Conservation (phyloP, 192 early-diverging fungal genomes). For the Blastocladiella britannica region DNA sequence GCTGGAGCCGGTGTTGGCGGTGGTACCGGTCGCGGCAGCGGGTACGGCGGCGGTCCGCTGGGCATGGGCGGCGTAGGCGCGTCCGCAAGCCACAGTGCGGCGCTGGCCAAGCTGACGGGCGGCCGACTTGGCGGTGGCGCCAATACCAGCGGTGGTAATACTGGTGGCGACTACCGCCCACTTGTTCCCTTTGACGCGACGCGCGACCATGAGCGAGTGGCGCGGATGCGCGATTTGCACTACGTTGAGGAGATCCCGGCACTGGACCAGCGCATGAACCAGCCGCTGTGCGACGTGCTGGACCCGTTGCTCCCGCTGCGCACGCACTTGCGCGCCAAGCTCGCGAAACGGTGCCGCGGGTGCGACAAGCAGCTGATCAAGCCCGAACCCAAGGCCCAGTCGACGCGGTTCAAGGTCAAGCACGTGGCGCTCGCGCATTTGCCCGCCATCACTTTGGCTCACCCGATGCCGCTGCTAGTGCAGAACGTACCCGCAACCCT, state of each 20-base stretch:
- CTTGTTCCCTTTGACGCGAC: neutral
- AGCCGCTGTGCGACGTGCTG: conserved; percentile 12
- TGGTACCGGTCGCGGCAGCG: too few relatives aligned
- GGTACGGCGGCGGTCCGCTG: too few relatives aligned
- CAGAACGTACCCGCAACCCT: conserved; percentile 6
- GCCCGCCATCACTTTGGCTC: conserved; percentile 49
- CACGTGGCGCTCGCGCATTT: conserved; percentile 48
- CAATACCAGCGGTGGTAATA: neutral
- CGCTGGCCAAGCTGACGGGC: conserved; percentile 14
- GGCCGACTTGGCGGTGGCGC: neutral
- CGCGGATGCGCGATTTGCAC: conserved; percentile 6
- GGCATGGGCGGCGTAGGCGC: too few relatives aligned
- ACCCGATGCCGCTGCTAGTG: conserved; percentile 5
- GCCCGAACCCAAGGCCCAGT: conserved; percentile 76
- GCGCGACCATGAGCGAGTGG: conserved; percentile 2
- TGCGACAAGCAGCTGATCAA: conserved; percentile 82
- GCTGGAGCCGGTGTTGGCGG: neutral
- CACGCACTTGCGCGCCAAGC: conserved; percentile 67
- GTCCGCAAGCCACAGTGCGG: too few relatives aligned
- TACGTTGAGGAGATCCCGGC: conserved; percentile 16
- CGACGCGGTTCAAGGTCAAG: conserved; percentile 72
- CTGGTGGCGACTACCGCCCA: too few relatives aligned
- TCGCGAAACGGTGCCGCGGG: conserved; percentile 58
- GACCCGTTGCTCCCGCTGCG: conserved; percentile 45
- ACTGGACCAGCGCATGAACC: conserved; percentile 33